These are phyloP conservation scores for Backusella morwellensis DNA, from an alignment of 192 early-diverging fungal genomes.

Conservation along the genomic window DNA sequence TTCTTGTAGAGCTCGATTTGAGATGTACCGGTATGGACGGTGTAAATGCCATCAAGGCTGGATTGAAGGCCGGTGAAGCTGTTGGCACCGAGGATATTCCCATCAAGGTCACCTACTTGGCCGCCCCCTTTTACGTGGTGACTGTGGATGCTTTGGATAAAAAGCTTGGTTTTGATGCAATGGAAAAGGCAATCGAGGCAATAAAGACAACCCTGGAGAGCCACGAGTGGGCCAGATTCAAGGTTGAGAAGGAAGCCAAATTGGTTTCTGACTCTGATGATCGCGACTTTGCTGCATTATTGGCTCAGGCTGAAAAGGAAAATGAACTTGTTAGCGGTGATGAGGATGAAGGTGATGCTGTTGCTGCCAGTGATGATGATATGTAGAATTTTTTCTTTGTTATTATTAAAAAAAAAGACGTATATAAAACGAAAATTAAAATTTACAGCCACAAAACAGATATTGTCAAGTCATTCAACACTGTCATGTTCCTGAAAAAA, in stretches of 20 bases:
- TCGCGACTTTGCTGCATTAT: conserved; percentile 84
- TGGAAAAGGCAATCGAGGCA: conserved; percentile 84
- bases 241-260: conserved; percentile 87
- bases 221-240: conserved; percentile 65
- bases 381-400: conserved; percentile 26
- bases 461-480: too few relatives aligned
- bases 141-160: conserved; percentile 85
- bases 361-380: conserved; percentile 46
- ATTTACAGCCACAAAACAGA: not conserved
- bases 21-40: conserved; percentile 94
- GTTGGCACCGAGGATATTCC: conserved; percentile 72
- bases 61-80: conserved; percentile 84
- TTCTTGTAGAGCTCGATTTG: conserved; percentile 78
- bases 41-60: conserved; percentile 92
- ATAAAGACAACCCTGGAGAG: conserved; percentile 80
- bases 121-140: conserved; percentile 94
- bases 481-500: too few relatives aligned
- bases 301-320: conserved; percentile 88
- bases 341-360: conserved; percentile 77
- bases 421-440: not conserved
- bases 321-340: conserved; percentile 93
- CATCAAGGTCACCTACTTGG: conserved; percentile 87
- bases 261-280: conserved; percentile 93
- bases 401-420: not conserved
- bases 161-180: conserved; percentile 74